phyloP scores from a whole-genome alignment of 345 rosid genomes.

The Brassica incana region DNA sequence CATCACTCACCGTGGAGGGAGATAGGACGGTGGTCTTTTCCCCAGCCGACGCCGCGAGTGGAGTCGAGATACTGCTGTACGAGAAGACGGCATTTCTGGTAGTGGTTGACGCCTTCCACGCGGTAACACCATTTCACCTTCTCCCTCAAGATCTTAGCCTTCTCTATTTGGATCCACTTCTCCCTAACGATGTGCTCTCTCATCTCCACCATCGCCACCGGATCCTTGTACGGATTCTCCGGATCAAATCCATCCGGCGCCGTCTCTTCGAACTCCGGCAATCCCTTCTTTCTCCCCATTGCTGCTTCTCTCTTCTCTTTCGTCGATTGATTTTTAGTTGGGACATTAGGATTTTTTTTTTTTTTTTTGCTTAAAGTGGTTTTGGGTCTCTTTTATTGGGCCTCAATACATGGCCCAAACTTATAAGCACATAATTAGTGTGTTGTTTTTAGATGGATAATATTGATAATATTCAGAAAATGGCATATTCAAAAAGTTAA shows the following conservation, averaged over 20 bases:
- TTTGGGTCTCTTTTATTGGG: too few species aligned
- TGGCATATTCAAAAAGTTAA: neutral
- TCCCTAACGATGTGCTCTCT: constrained; percentile 92
- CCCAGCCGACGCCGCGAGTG: constrained; percentile 99
- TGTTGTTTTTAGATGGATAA: too few species aligned
- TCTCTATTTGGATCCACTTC: constrained; percentile 99
- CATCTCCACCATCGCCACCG: constrained; percentile 98
- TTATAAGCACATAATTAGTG: too few species aligned
- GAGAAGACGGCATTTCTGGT: constrained; percentile 95
- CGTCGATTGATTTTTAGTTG: neutral
- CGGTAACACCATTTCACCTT: constrained; percentile 95
- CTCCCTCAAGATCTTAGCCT: constrained; percentile 94
- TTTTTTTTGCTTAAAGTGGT: too few species aligned
- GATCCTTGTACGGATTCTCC: constrained; percentile 82
- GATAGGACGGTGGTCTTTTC: constrained; percentile 93
- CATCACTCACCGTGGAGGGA: constrained; percentile 70
- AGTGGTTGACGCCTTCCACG: constrained; percentile 94
- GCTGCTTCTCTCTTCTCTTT: constrained; percentile 15
- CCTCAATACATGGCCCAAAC: too few species aligned
- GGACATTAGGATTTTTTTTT: too few species aligned
- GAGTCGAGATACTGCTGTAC: constrained; percentile 89
- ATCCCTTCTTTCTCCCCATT: constrained; percentile 96
- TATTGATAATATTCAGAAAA: too few species aligned
- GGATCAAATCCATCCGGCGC: constrained; percentile 98
- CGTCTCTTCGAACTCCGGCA: constrained; percentile 87